phyloP scores from a whole-genome alignment of 1,284 basidiomycete genomes.

The Pyrrhoderma noxium region DNA sequence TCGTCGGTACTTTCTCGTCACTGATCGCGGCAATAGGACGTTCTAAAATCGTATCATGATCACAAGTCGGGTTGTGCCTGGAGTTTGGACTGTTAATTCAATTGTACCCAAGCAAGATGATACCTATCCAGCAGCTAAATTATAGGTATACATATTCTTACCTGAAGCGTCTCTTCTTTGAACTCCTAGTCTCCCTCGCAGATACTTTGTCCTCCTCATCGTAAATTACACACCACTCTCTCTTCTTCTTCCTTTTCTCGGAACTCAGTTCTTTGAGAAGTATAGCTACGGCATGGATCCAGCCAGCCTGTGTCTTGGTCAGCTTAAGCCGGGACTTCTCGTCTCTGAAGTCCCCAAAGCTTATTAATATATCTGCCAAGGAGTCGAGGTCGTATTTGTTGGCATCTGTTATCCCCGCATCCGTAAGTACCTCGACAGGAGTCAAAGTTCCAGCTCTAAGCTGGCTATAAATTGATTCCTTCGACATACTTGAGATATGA shows the following conservation, averaged over 20 bases:
- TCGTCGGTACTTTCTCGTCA: no score
- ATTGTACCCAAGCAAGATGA: no score
- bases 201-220: no score
- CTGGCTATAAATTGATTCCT: background rate
- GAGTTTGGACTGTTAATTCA: no score
- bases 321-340: conserved; percentile 1
- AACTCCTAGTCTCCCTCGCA: no score
- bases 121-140: no score
- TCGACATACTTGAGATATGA: background rate
- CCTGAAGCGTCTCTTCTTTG: no score
- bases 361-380: conserved; percentile 4
- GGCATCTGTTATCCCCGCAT: background rate
- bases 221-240: no score
- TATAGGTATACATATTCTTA: no score
- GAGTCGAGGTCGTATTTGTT: conserved; percentile 3
- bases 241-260: background rate
- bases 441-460: background rate
- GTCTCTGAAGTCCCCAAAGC: conserved; percentile 9
- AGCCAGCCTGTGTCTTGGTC: background rate
- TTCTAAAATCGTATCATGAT: no score
- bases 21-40: no score
- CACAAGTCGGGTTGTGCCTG: no score
- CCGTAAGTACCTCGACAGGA: background rate
- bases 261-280: conserved; percentile 1
- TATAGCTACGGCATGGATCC: conserved; percentile 2